Base-by-base conservation (phyloP, 345 rosid species). In the Gossypium turneri region DNA sequence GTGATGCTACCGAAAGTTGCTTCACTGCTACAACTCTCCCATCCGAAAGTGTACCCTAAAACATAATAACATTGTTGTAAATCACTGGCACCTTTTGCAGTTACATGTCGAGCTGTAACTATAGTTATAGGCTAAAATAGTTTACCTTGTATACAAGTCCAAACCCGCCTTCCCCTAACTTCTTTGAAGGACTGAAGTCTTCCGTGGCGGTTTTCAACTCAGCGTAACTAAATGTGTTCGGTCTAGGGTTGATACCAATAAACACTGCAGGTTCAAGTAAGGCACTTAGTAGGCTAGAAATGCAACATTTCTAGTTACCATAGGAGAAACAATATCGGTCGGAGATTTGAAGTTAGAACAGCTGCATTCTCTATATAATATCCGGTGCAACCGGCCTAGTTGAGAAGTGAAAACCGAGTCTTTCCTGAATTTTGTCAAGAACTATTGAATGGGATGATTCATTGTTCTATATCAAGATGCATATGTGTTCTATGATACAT, bases 11-110 rank as follows among this genome's bases (percentile, higher is more conserved):
- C 41, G 83, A 79, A 47, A 84, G 84, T 56, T 73, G 80, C 74
- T 84, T 84, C 50, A 81, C 87, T 44, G 84, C 87, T 57, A 84
- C 73, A 67, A 53, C 79, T 34, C 83, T 77, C 52, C 84, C 84
- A 77, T 84, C 84, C 38, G 71, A 60, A 69, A 84, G 84, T 16
- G 29, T 63, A 58, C 84, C 87, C 87, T 84, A 34, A 17, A 55
- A 43, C 11, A 60, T 10, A 57, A 19, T 22, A 22, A 2, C 34
- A 44, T 27, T 15, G 62, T 57, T 25, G 50, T 60, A 52, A 52
- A 64, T n/a, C 24, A 41, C 58, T 45, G 7, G n/a, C 3, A 2
- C 0, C n/a, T 19, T 62, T 22, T 15, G 25, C 19, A 17, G 3
- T 1, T 17, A 16, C 38, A 25, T 20, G 48, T 20, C 68, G 41